Evolutionary conservation across 768 basidiomycete species (phyloP), one percentile per base, ranked within the genome.

Genomic region (Terana coerulea): DNA sequence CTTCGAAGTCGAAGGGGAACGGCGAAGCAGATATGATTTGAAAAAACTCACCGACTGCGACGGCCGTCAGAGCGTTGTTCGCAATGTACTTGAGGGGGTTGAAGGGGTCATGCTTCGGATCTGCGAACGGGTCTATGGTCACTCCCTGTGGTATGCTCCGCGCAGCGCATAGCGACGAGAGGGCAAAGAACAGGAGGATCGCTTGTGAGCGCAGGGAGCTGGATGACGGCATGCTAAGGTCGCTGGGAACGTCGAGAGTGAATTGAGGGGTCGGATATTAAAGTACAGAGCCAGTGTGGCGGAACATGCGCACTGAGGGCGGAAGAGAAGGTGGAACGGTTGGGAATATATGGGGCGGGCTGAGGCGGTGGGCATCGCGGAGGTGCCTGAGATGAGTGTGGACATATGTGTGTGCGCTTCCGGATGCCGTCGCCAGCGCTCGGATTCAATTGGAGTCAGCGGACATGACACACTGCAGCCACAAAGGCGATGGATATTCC

Each of bases 1-100:
- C n/a, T n/a, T n/a, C n/a, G n/a, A n/a, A n/a, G n/a, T n/a, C n/a
- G n/a, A n/a, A n/a, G n/a, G n/a, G n/a, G n/a, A n/a, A n/a, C n/a
- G n/a, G n/a, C n/a, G n/a, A n/a, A n/a, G n/a, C n/a, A n/a, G n/a
- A n/a, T n/a, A n/a, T n/a, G n/a, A n/a, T n/a, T n/a, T 57, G n/a
- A n/a, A n/a, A n/a, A n/a, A n/a, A 63, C 44, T 61, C 59, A 56
- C 39, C 42, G 35, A 53, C 25, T 22, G 52, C 55, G 17, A 52
- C 42, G 11, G 55, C 51, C 28, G 50, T 52, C 12, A 52, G 30
- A 9, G 41, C 36, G 22, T 56, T 56, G 17, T 28, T 52, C 24
- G 55, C 31, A 29, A 56, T 56, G 51, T 56, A 56, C 14, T 48
- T 28, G 19, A 56, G 47, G 1, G 51, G 50, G 26, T 56, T 56